Percentiles rank a stretch among this genome's conserved stretches.
These are phyloP conservation scores for Corylus heterophylla DNA, from an alignment of 306 rosid species.

Conservation along the genomic window DNA sequence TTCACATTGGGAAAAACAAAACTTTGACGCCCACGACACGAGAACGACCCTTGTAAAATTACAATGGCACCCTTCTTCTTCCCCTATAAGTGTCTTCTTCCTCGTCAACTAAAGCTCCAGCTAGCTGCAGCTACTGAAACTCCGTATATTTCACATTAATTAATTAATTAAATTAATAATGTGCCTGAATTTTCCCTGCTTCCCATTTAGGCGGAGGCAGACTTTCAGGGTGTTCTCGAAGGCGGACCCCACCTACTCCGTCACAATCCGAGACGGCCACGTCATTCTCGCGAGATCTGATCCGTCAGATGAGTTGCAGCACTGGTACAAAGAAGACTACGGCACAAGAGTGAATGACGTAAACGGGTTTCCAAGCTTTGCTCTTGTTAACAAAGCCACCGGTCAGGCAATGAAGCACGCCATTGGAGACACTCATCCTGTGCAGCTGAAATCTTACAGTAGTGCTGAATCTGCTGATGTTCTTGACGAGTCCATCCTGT, in stretches of 20 bases:
- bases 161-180: too few relatives aligned
- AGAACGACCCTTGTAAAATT: too few relatives aligned
- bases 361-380: constrained; percentile 73
- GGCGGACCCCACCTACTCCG: constrained; percentile 55
- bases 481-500: too few relatives aligned
- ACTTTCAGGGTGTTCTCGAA: constrained; percentile 49
- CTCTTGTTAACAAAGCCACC: constrained; percentile 75
- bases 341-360: constrained; percentile 76
- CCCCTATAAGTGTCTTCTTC: too few relatives aligned
- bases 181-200: too few relatives aligned
- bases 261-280: constrained; percentile 49
- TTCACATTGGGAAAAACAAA: too few relatives aligned
- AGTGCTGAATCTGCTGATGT: too few relatives aligned
- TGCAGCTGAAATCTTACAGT: not conserved
- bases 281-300: constrained; percentile 57
- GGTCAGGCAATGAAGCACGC: constrained; percentile 83
- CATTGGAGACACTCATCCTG: constrained; percentile 65
- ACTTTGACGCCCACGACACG: too few relatives aligned
- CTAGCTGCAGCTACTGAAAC: too few relatives aligned
- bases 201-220: not conserved
- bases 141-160: too few relatives aligned
- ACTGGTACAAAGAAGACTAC: constrained; percentile 87
- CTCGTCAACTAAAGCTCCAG: too few relatives aligned
- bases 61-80: too few relatives aligned
- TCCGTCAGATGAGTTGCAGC: constrained; percentile 57